Percentiles rank a stretch among this genome's conserved stretches.
Evolutionary conservation across 1,139 yeast genomes (phyloP).

Genomic region (Wickerhamomyces sp.): DNA sequence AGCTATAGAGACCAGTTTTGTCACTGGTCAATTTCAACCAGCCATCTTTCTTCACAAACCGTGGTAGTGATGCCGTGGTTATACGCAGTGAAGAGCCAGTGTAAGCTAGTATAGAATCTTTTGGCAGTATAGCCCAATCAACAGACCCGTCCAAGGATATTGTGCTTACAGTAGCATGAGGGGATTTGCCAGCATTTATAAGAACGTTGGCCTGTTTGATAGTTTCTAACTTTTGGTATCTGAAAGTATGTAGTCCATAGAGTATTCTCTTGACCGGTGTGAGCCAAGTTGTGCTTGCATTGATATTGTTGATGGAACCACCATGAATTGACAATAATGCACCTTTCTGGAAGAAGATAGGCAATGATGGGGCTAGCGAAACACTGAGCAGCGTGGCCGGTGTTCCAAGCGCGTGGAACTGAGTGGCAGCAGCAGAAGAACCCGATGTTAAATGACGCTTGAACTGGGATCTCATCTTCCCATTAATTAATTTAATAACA

Average conservation of each 20-base stretch:
- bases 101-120: conserved; percentile 44
- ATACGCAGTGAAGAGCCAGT: conserved; percentile 47
- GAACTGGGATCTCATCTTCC: background rate
- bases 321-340: conserved; percentile 47
- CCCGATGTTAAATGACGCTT: background rate
- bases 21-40: conserved; percentile 28
- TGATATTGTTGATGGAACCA: conserved; percentile 24
- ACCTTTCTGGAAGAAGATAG: conserved; percentile 43
- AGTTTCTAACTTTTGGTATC: conserved; percentile 43
- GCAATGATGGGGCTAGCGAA: conserved; percentile 54
- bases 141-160: conserved; percentile 49
- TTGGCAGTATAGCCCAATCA: conserved; percentile 58
- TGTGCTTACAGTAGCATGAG: conserved; percentile 36
- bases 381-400: conserved; percentile 26
- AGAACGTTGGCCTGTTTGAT: conserved; percentile 36
- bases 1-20: conserved; percentile 16
- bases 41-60: conserved; percentile 31
- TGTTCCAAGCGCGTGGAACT: conserved; percentile 12
- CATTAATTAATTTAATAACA: no score
- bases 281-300: conserved; percentile 32
- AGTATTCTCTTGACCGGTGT: conserved; percentile 38
- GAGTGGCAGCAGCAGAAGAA: background rate
- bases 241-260: conserved; percentile 38
- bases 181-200: conserved; percentile 8
- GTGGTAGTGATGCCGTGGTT: conserved; percentile 37